Percentiles rank a stretch among this genome's conserved stretches.
These are phyloP conservation scores for Beauveria asiatica DNA, from an alignment of 2,329 filamentous ascomycete species.

Conservation along the genomic window DNA sequence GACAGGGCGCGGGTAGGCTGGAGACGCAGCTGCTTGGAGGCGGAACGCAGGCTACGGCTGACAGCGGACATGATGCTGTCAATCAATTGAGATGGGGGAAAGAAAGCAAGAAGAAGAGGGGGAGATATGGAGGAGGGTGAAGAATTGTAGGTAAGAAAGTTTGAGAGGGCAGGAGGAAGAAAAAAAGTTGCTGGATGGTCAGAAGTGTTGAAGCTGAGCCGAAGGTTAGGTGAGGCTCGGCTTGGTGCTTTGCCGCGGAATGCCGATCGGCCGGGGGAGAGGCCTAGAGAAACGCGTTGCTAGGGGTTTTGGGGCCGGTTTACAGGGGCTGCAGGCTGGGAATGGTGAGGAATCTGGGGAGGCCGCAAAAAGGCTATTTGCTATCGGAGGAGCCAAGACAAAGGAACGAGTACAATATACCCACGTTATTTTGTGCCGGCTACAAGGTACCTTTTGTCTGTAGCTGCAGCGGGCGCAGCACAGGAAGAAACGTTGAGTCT, in stretches of 20 bases:
- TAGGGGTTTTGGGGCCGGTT: not conserved
- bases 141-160: not conserved
- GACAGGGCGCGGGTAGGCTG: conserved; percentile 30
- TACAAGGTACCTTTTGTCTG: not conserved
- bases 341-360: not conserved
- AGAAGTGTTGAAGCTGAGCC: conserved; percentile 6
- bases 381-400: not conserved
- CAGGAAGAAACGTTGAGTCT: not conserved
- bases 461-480: not conserved
- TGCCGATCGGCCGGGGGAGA: conserved; percentile 7
- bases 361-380: conserved; percentile 5
- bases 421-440: not conserved
- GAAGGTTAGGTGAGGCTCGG: conserved; percentile 6
- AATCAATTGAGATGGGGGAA: conserved; percentile 4
- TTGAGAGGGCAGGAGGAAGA: not conserved
- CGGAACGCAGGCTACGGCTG: conserved; percentile 45
- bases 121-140: not conserved
- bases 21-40: conserved; percentile 45
- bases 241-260: conserved; percentile 10
- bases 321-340: not conserved
- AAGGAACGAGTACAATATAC: not conserved
- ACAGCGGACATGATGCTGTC: conserved; percentile 41
- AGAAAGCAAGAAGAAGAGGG: not conserved
- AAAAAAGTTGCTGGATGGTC: not conserved
- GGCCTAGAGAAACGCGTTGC: not conserved